Percentiles rank a stretch among this genome's conserved stretches.
Evolutionary conservation across 2,329 filamentous ascomycete genomes (phyloP).

Genomic region (Ophiostoma triangulosporum): DNA sequence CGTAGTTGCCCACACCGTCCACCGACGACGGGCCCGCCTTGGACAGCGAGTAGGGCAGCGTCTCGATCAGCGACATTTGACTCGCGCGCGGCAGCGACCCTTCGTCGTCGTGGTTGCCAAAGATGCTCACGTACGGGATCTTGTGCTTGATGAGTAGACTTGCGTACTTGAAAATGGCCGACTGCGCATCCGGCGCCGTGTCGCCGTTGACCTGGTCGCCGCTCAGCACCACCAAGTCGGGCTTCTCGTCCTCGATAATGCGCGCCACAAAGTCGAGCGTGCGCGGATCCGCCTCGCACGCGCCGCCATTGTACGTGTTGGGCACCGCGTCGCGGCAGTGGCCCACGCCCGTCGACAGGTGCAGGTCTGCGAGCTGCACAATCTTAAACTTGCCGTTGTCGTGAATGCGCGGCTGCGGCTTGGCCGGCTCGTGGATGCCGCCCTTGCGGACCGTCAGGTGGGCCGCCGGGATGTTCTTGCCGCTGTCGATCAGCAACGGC

Average conservation of each 20-base stretch:
- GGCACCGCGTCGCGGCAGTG: conserved; percentile 78
- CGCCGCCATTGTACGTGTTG: conserved; percentile 53
- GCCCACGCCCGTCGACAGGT: conserved; percentile 82
- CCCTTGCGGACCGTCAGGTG: conserved; percentile 71
- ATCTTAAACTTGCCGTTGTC: conserved; percentile 96
- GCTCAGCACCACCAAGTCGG: conserved; percentile 79
- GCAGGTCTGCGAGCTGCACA: conserved; percentile 87
- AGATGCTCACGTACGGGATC: conserved; percentile 84
- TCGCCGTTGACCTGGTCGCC: conserved; percentile 96
- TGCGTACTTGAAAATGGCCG: conserved; percentile 86
- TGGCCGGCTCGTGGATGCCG: conserved; percentile 46
- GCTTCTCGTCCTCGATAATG: conserved; percentile 83
- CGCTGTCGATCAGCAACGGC: conserved; percentile 55
- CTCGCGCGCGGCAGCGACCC: conserved; percentile 59
- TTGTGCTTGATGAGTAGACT: conserved; percentile 72
- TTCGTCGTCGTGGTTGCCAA: conserved; percentile 97
- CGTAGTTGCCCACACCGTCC: conserved; percentile 90
- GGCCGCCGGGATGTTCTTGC: conserved; percentile 49
- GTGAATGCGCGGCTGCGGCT: conserved; percentile 61
- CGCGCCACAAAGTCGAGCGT: conserved; percentile 79
- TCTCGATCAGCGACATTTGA: conserved; percentile 77
- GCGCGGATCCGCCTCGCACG: conserved; percentile 81
- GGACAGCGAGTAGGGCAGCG: conserved; percentile 82
- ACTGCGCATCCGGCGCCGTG: conserved; percentile 80
- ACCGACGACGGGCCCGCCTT: conserved; percentile 67